These are phyloP conservation scores for Termitomyces sp. DNA, from an alignment of 768 basidiomycete species.

Conservation along the genomic window DNA sequence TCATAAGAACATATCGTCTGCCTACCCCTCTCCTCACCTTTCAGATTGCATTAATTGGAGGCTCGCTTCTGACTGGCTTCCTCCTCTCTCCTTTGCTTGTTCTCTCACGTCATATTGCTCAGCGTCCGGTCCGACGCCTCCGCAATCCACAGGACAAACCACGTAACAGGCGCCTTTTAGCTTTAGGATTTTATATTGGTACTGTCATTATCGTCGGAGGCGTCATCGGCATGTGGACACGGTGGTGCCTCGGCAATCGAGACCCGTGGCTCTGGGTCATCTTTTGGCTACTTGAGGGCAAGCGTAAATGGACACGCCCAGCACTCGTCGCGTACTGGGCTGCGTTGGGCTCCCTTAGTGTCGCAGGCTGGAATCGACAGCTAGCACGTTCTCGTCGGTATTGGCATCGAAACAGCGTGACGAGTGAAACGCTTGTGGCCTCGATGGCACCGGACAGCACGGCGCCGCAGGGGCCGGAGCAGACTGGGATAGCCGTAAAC, in stretches of 20 bases:
- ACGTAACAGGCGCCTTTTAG: conserved; percentile 77
- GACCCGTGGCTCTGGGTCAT: conserved; percentile 89
- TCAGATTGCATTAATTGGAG: conserved; percentile 90
- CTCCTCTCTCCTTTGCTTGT: conserved; percentile 91
- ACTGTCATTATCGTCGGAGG: conserved; percentile 74
- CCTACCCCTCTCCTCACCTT: conserved; percentile 91
- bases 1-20: conserved; percentile 87
- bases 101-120: conserved; percentile 88
- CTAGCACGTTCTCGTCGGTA: conserved; percentile 73
- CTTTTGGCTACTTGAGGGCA: conserved; percentile 74
- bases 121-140: conserved; percentile 77
- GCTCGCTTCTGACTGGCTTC: conserved; percentile 90
- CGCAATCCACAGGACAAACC: conserved; percentile 82
- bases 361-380: conserved; percentile 94
- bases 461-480: conserved; percentile 1
- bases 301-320: conserved; percentile 74
- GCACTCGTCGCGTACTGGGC: conserved; percentile 86
- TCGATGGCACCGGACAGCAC: conserved; percentile 21
- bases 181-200: conserved; percentile 80
- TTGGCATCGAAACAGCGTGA: conserved; percentile 41
- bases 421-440: conserved; percentile 31
- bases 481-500: background rate
- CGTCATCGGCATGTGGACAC: conserved; percentile 89
- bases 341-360: conserved; percentile 71
- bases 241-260: conserved; percentile 75